Percentiles rank a stretch among this genome's conserved stretches.
phyloP scores from a whole-genome alignment of 2,329 filamentous ascomycete species.

The Beauveria caledonica region DNA sequence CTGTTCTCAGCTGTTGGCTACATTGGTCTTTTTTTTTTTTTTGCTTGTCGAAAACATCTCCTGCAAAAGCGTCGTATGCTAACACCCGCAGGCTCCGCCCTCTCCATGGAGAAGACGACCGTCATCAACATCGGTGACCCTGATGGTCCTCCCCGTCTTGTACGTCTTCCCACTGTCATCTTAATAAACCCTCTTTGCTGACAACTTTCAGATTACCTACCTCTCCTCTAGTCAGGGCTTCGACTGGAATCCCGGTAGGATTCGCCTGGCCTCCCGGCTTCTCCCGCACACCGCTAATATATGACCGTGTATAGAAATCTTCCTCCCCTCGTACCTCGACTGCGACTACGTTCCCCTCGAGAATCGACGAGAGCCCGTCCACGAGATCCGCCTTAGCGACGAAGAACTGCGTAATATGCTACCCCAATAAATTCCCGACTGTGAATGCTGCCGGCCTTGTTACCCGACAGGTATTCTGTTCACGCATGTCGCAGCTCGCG shows the following conservation, averaged over 20 bases:
- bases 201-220: conserved; percentile 58
- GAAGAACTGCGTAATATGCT: conserved; percentile 65
- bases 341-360: conserved; percentile 68
- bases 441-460: neutral
- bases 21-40: neutral
- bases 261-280: neutral
- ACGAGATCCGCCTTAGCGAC: conserved; percentile 70
- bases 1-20: neutral
- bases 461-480: neutral
- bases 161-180: conserved; percentile 30
- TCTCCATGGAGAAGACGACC: conserved; percentile 69
- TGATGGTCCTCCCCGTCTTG: conserved; percentile 63
- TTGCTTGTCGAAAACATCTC: neutral
- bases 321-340: conserved; percentile 70
- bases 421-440: conserved; percentile 39
- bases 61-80: neutral
- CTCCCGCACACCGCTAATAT: conserved; percentile 3
- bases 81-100: conserved; percentile 49
- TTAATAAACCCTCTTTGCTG: neutral
- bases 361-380: conserved; percentile 65
- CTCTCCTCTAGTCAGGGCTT: conserved; percentile 74
- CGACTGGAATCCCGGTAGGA: conserved; percentile 68
- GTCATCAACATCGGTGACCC: conserved; percentile 71
- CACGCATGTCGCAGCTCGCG: neutral
- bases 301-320: conserved; percentile 53